These are phyloP conservation scores for Cercis canadensis DNA, from an alignment of 306 rosid genomes.

Conservation along the genomic window DNA sequence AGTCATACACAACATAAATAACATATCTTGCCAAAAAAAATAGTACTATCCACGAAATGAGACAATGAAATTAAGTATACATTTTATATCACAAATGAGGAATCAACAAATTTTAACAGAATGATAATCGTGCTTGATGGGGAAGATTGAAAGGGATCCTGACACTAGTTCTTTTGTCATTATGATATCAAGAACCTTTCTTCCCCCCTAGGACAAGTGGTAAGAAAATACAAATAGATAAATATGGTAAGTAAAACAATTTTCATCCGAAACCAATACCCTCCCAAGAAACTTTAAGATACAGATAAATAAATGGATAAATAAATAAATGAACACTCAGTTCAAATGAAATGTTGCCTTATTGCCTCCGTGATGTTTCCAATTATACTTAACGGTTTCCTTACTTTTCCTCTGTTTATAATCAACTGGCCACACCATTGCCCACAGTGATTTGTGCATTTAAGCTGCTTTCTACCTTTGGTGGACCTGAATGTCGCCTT, in stretches of 20 bases:
- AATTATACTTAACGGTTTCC: conserved; percentile 43
- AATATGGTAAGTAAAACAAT: conserved; percentile 40
- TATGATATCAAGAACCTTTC: conserved; percentile 10
- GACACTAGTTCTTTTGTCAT: conserved; percentile 30
- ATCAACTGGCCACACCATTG: conserved; percentile 55
- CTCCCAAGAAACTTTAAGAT: conserved; percentile 37
- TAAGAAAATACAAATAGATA: conserved; percentile 40
- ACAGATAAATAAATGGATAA: conserved; percentile 43
- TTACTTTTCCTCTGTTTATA: conserved; percentile 20
- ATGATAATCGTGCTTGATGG: conserved; percentile 14
- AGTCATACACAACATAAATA: background rate
- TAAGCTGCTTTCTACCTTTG: conserved; percentile 67
- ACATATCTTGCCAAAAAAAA: background rate
- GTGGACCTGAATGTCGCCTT: conserved; percentile 80
- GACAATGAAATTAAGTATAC: conserved; percentile 28
- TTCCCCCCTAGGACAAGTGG: conserved; percentile 29
- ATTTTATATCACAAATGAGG: conserved; percentile 38
- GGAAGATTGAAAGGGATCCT: background rate
- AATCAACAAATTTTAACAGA: conserved; percentile 29
- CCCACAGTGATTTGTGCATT: conserved; percentile 51
- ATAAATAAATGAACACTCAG: conserved; percentile 55
- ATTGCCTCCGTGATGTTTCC: conserved; percentile 34
- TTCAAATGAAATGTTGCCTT: conserved; percentile 42
- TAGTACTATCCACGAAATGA: conserved; percentile 18
- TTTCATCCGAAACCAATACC: conserved; percentile 54